These are phyloP conservation scores for Didymella exigua DNA, from an alignment of 2,329 filamentous ascomycete species.

Conservation along the genomic window DNA sequence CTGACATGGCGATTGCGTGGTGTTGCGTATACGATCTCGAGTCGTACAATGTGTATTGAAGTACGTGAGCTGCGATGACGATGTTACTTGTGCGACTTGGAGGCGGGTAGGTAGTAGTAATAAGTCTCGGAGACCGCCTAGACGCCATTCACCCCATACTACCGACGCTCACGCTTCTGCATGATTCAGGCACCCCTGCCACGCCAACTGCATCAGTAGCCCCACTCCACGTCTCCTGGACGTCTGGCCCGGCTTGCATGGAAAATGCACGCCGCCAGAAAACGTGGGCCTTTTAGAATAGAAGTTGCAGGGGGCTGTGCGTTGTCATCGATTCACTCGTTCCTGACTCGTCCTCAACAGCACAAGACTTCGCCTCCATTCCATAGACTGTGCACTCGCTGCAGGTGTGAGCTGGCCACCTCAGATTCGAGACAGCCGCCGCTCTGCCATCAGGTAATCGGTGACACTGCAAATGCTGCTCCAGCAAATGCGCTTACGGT, in stretches of 20 bases:
- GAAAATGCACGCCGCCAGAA: constrained; percentile 43
- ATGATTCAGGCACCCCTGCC: constrained; percentile 39
- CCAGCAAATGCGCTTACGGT: constrained; percentile 25
- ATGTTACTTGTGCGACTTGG: constrained; percentile 12
- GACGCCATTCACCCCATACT: constrained; percentile 50
- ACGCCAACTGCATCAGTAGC: constrained; percentile 44
- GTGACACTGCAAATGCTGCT: constrained; percentile 22
- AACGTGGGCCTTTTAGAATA: constrained; percentile 47
- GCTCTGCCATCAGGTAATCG: constrained; percentile 24
- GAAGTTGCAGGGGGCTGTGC: constrained; percentile 41
- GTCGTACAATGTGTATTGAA: constrained; percentile 22
- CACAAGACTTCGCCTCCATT: constrained; percentile 36
- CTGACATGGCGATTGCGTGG: constrained; percentile 41
- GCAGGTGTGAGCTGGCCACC: constrained; percentile 40
- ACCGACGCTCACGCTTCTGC: constrained; percentile 40
- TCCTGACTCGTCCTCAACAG: constrained; percentile 35
- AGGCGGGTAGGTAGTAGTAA: constrained; percentile 39
- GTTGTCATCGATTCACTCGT: constrained; percentile 49
- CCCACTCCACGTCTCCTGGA: constrained; percentile 38
- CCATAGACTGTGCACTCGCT: constrained; percentile 32
- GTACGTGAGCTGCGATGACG: constrained; percentile 22
- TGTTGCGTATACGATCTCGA: constrained; percentile 21
- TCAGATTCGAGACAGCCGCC: constrained; percentile 24
- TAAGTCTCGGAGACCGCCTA: constrained; percentile 37
- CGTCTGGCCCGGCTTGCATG: constrained; percentile 41